Conservation (phyloP, 2,329 filamentous ascomycete genomes). For the Byssochlamys sp. region DNA sequence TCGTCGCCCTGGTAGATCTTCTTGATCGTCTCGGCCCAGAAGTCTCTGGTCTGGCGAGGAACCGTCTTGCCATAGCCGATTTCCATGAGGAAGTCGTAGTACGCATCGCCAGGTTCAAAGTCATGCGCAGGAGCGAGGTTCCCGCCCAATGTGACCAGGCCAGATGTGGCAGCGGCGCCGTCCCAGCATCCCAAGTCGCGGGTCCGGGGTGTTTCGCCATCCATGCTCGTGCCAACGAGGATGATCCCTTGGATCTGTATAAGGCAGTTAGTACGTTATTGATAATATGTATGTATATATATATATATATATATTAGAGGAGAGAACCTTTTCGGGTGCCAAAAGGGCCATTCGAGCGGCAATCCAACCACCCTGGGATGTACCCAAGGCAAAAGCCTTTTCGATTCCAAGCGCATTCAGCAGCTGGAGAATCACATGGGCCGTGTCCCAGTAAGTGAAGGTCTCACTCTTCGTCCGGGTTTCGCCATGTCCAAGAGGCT, state of each 20-base stretch:
- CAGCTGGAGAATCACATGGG: conserved; percentile 41
- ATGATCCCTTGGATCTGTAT: conserved; percentile 39
- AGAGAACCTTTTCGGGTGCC: conserved; percentile 32
- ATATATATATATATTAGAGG: background rate
- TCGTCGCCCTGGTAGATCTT: conserved; percentile 38
- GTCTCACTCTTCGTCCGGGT: conserved; percentile 32
- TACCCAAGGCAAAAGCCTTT: conserved; percentile 36
- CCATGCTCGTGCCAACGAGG: conserved; percentile 40
- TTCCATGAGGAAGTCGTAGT: conserved; percentile 36
- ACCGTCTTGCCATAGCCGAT: conserved; percentile 36
- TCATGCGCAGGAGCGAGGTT: conserved; percentile 24
- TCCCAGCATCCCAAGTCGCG: conserved; percentile 40
- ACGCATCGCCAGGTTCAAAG: conserved; percentile 31
- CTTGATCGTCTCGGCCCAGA: conserved; percentile 34
- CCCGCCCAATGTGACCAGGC: conserved; percentile 28
- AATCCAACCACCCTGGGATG: conserved; percentile 45
- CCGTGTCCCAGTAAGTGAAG: conserved; percentile 44
- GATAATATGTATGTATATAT: too few species aligned
- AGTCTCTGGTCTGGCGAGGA: conserved; percentile 21
- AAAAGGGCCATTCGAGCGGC: conserved; percentile 40
- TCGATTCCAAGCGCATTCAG: conserved; percentile 37
- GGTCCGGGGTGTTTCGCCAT: conserved; percentile 34
- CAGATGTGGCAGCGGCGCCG: conserved; percentile 18
- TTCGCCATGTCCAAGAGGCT: conserved; percentile 41
- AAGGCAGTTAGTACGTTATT: background rate